Evolutionary conservation across 768 basidiomycete species (phyloP), one percentile per base, ranked within the genome.

Genomic region (Phallus indusiatus): DNA sequence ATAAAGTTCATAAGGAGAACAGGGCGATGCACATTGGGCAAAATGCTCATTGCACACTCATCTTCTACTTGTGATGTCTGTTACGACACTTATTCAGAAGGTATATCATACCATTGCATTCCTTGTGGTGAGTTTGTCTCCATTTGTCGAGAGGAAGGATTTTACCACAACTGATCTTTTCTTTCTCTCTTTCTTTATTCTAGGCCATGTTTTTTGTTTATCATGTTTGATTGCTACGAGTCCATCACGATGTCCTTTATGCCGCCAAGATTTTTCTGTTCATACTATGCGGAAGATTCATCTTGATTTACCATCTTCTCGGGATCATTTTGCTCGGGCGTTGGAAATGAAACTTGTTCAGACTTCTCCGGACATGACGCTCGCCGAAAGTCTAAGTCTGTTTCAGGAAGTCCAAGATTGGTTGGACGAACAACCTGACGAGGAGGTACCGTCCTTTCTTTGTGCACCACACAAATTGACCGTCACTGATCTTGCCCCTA

Each of bases 21-120:
- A 28, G 28, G 28, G 28, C 57, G 57, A 59, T 59, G 57, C 50
- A 36, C 49, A 50, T 21, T n/a, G 59, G 35, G 62, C 24, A 46
- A 56, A 49, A 88, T 89, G 88, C 78, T 90, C 66, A 76, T 85
- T 63, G 74, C 87, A 22, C 85, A 88, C 70, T 77, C 85, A 5
- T 77, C 82, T 36, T 88, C 85, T 65, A 78, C 76, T 61, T 90
- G 88, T 74, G 88, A 90, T 69, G 81, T 90, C 64, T 90, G 88
- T 69, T 74, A 86, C 61, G 84, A 86, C 57, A 71, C 74, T 24
- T 87, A 86, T 68, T 70, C 76, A 47, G 81, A 79, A 72, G 73
- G 78, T 46, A 74, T 74, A 22, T 68, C 75, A 77, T 65, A 74
- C 79, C 81, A 86, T 68, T 84, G 81, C 12, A 88, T 90, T 62